A percentile compares a stretch with the other conserved stretches of the same genome.
Evolutionary conservation across 768 basidiomycete species (phyloP).

Genomic region (Cyathus striatus): DNA sequence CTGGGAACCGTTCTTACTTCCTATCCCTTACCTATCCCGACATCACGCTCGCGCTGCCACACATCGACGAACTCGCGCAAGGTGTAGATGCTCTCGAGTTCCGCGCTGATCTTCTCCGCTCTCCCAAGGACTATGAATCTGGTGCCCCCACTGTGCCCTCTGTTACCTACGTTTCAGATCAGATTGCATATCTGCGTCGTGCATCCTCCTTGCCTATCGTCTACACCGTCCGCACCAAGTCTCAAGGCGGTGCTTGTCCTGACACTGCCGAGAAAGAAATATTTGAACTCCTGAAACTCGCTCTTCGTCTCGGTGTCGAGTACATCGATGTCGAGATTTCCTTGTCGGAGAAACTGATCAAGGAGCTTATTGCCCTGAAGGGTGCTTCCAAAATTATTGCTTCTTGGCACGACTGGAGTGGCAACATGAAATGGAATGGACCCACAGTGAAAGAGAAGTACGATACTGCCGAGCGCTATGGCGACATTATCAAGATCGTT

Average conservation of each 20-base stretch:
- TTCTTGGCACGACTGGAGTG: slow-evolving; percentile 95
- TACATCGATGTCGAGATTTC: slow-evolving; percentile 90
- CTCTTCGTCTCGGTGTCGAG: slow-evolving; percentile 79
- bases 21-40: slow-evolving; percentile 91
- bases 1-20: slow-evolving; percentile 79
- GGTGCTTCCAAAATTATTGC: slow-evolving; percentile 78
- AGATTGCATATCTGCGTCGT: slow-evolving; percentile 75
- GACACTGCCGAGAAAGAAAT: slow-evolving; percentile 69
- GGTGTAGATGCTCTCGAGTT: slow-evolving; percentile 93
- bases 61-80: slow-evolving; percentile 67
- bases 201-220: slow-evolving; percentile 81
- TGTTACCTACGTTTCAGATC: slow-evolving; percentile 67
- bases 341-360: slow-evolving; percentile 59
- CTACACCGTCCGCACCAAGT: slow-evolving; percentile 82
- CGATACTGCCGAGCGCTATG: slow-evolving; percentile 54
- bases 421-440: slow-evolving; percentile 77
- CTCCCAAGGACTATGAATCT: slow-evolving; percentile 36
- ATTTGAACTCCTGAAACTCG: slow-evolving; percentile 72
- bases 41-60: slow-evolving; percentile 58
- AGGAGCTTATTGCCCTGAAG: slow-evolving; percentile 55
- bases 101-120: slow-evolving; percentile 85
- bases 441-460: slow-evolving; percentile 64
- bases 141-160: slow-evolving; percentile 58
- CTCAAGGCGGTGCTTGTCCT: slow-evolving; percentile 91
- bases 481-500: slow-evolving; percentile 92